Percentiles rank a stretch among this genome's conserved stretches.
Evolutionary conservation across 495 filamentous ascomycete species (phyloP).

Genomic region (Antarctomyces pellizariae): DNA sequence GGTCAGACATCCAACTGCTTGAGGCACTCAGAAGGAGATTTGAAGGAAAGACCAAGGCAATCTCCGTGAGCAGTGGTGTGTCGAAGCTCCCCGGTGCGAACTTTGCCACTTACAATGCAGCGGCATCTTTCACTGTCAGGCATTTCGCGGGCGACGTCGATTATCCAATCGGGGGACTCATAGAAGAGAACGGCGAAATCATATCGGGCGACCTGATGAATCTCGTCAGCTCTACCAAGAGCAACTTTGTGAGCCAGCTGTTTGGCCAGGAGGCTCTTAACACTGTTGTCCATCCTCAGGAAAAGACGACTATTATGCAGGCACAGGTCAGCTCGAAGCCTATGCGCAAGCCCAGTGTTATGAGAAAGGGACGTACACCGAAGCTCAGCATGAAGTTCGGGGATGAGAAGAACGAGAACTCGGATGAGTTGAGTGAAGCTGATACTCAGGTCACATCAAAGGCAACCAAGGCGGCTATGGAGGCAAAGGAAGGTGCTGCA

Average conservation of each 20-base stretch:
- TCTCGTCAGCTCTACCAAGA: constrained; percentile 67
- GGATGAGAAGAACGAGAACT: constrained; percentile 20
- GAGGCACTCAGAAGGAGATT: constrained; percentile 83
- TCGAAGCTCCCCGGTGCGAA: constrained; percentile 54
- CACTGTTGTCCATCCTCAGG: constrained; percentile 72
- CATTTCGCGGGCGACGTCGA: constrained; percentile 97
- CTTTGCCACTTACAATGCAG: constrained; percentile 52
- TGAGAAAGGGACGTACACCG: constrained; percentile 52
- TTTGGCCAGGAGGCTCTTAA: constrained; percentile 87
- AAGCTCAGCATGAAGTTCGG: too few species aligned
- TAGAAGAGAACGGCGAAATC: constrained; percentile 89
- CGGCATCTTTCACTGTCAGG: constrained; percentile 66
- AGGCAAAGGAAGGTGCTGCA: constrained; percentile 53
- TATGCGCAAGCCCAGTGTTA: constrained; percentile 77
- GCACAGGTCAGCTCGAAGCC: constrained; percentile 90
- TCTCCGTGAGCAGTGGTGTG: constrained; percentile 43
- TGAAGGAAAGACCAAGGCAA: constrained; percentile 79
- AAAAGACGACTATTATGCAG: constrained; percentile 81
- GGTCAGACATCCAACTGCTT: constrained; percentile 69
- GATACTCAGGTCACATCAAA: too few species aligned
- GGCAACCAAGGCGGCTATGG: constrained; percentile 18
- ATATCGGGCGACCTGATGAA: constrained; percentile 94
- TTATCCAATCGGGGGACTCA: constrained; percentile 58
- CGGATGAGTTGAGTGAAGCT: constrained; percentile 30
- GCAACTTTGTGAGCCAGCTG: constrained; percentile 65